Percentiles rank a stretch among this genome's conserved stretches.
phyloP scores from a whole-genome alignment of 352 stramenopile species.

The Pythium vanterpoolii region DNA sequence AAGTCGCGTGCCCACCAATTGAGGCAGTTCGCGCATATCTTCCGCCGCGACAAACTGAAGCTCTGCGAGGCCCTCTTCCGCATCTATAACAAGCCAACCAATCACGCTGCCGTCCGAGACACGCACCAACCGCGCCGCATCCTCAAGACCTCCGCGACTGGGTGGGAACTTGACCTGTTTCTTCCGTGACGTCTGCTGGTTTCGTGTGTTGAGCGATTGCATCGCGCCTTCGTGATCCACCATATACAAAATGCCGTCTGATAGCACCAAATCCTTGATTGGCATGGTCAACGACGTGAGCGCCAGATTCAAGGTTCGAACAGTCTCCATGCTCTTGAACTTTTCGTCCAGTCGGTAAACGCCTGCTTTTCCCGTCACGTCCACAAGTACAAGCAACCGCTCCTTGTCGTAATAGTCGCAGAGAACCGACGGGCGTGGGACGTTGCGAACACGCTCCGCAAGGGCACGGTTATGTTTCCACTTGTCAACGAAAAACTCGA shows the following conservation, averaged over 20 bases:
- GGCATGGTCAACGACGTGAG: background rate
- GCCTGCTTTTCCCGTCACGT: background rate
- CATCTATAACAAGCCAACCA: background rate
- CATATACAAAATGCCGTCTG: constrained; percentile 7
- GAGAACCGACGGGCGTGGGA: background rate
- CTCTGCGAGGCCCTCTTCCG: background rate
- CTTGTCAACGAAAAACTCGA: background rate
- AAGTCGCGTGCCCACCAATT: background rate
- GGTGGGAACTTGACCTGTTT: background rate
- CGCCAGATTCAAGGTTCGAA: constrained; percentile 2
- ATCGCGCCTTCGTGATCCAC: background rate
- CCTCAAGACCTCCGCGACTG: background rate
- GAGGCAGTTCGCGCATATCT: constrained; percentile 9
- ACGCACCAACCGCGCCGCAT: background rate
- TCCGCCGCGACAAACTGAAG: constrained; percentile 2
- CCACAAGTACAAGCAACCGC: background rate
- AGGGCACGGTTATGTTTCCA: background rate
- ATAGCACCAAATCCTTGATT: background rate
- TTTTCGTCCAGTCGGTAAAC: constrained; percentile 11
- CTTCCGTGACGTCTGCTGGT: constrained; percentile 12
- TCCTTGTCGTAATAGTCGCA: constrained; percentile 12
- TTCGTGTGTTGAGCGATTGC: constrained; percentile 8
- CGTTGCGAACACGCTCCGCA: background rate
- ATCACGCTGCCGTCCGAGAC: background rate
- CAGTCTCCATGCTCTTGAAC: constrained; percentile 2